Evolutionary conservation across 768 basidiomycete genomes (phyloP), one percentile per base, ranked within the genome.

Genomic region (Pleurotus djamor): DNA sequence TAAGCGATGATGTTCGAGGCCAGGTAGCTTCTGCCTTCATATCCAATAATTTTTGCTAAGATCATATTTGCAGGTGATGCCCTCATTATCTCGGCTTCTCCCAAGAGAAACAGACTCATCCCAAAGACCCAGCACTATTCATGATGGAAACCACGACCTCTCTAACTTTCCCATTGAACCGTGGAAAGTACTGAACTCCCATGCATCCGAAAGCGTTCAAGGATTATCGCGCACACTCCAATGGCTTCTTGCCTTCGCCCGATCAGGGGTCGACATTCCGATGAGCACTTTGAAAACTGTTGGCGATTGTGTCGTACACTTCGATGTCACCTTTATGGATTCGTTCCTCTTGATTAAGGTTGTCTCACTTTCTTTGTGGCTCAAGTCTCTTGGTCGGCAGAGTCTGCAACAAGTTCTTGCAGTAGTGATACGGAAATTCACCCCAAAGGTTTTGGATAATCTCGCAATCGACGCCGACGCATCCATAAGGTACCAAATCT

Each of bases 191-290:
- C 70, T 89, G 17, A 68, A 75, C 28, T 72, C 73, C 21, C 68
- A 75, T 14, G 83, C 84, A 0, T 72, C 70, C 1, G 69, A 75
- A 59, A 77, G 76, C 35, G 61, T 67, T 44, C 71, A 76, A 5
- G 80, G 82, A 14, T 74, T 86, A 44, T 66, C 71, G 17, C 76
- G 73, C 35, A 78, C 81, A 41, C 68, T 91, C 37, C 73, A 75
- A 47, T 89, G 87, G 84, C 77, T 92, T 16, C 77, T 78, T 45
- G 70, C 86, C 45, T 76, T 90, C 64, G 79, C 87, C 21, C 74
- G 76, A 50, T 88, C 89, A 5, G 89, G 87, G 2, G 79, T 90
- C 32, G 83, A 87, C 41, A 77, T 92, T 35, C 80, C 89, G 2
- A 71, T 79, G 4, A 58, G 74, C 3, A 78, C 78, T 4, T 85